phyloP scores from a whole-genome alignment of 2,329 filamentous ascomycete genomes.

The Colletotrichum tabaci region DNA sequence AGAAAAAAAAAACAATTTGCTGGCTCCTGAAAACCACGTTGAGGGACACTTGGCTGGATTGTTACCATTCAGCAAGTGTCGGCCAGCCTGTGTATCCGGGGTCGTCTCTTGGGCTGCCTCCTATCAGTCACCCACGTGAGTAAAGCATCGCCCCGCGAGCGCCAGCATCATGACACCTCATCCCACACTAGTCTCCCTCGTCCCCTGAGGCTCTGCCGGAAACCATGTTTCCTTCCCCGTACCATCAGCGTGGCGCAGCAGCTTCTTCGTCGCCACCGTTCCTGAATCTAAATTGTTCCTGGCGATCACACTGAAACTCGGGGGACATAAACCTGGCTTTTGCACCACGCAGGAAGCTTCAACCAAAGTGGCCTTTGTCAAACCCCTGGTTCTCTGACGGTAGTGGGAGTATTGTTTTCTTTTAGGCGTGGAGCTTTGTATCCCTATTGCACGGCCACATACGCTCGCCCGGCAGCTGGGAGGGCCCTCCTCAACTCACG shows the following conservation, averaged over 20 bases:
- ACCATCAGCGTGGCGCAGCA: slow-evolving; percentile 30
- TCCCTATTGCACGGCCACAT: slow-evolving; percentile 30
- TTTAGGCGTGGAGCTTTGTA: slow-evolving; percentile 6
- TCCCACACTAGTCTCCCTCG: not conserved
- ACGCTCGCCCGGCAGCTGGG: slow-evolving; percentile 3
- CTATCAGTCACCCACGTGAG: slow-evolving; percentile 21
- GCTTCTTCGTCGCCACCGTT: slow-evolving; percentile 14
- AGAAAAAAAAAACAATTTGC: too few species aligned
- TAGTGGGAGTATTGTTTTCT: not conserved
- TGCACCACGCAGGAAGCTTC: slow-evolving; percentile 8
- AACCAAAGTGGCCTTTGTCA: not conserved
- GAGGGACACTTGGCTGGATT: not conserved
- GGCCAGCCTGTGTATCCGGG: not conserved
- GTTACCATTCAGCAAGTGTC: not conserved
- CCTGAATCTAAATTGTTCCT: slow-evolving; percentile 28
- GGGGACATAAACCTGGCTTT: slow-evolving; percentile 15
- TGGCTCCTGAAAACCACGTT: not conserved
- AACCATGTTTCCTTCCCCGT: slow-evolving; percentile 36
- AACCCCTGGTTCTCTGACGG: not conserved
- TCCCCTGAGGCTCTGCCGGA: slow-evolving; percentile 39
- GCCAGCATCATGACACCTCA: not conserved
- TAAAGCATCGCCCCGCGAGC: not conserved
- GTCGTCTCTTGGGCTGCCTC: not conserved
- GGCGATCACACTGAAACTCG: slow-evolving; percentile 37
- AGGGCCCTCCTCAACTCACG: not conserved